Evolutionary conservation across 2,329 filamentous ascomycete genomes (phyloP).

Genomic region (Ophiostoma piceae): DNA sequence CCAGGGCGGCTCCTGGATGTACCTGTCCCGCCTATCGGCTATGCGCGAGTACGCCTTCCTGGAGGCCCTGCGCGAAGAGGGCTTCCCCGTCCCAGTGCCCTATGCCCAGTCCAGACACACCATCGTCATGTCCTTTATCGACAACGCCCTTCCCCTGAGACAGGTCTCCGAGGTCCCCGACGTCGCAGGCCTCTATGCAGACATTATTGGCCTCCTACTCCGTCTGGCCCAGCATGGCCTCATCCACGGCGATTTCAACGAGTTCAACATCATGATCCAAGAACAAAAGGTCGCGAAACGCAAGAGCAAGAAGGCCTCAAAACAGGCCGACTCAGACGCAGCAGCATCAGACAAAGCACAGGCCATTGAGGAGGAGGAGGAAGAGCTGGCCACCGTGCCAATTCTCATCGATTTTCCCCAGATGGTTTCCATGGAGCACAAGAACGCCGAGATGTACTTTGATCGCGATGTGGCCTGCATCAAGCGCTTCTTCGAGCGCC

Average conservation of each 20-base stretch:
- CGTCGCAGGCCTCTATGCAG: constrained; percentile 80
- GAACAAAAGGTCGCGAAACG: constrained; percentile 41
- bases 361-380: constrained; percentile 31
- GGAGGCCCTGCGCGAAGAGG: constrained; percentile 74
- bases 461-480: constrained; percentile 93
- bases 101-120: constrained; percentile 88
- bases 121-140: constrained; percentile 90
- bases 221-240: constrained; percentile 77
- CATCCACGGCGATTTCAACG: constrained; percentile 98
- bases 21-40: constrained; percentile 86
- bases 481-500: constrained; percentile 85
- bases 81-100: constrained; percentile 84
- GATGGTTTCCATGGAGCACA: constrained; percentile 92
- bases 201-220: constrained; percentile 81
- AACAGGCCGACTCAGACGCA: not conserved
- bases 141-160: constrained; percentile 86
- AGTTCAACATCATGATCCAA: constrained; percentile 95
- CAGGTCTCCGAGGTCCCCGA: constrained; percentile 82
- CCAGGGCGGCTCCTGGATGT: constrained; percentile 85
- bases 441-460: constrained; percentile 95
- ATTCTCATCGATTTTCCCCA: constrained; percentile 97
- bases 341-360: constrained; percentile 53
- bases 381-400: constrained; percentile 52
- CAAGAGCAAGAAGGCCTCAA: not conserved
- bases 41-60: constrained; percentile 95